Conservation (phyloP, 2,329 filamentous ascomycete genomes). For the Orbilia ellipsospora region DNA sequence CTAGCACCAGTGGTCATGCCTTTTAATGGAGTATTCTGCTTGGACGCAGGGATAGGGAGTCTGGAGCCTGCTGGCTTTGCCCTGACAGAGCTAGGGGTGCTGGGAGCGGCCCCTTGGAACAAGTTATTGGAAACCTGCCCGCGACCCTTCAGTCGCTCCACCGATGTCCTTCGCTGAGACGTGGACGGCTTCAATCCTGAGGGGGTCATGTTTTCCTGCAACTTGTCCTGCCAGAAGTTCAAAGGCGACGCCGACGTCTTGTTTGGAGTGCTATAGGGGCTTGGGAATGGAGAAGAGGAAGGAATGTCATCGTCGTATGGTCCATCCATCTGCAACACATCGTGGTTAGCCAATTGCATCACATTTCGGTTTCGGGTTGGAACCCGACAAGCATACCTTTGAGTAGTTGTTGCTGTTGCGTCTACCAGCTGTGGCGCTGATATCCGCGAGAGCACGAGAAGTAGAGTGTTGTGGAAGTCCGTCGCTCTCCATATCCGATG, state of each 20-base stretch:
- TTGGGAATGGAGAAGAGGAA: conserved; percentile 58
- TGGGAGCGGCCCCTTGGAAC: conserved; percentile 87
- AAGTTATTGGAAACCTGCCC: conserved; percentile 99
- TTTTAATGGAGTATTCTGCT: conserved; percentile 69
- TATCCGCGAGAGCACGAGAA: conserved; percentile 84
- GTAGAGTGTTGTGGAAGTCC: conserved; percentile 70
- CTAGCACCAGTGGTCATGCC: conserved; percentile 67
- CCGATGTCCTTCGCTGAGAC: conserved; percentile 85
- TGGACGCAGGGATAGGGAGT: conserved; percentile 65
- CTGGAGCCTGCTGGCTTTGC: conserved; percentile 84
- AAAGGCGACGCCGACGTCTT: conserved; percentile 73
- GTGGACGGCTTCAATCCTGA: conserved; percentile 63
- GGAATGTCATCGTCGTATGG: conserved; percentile 57
- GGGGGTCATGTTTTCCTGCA: conserved; percentile 77
- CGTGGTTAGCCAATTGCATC: conserved; percentile 1
- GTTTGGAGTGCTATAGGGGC: conserved; percentile 55
- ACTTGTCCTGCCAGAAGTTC: conserved; percentile 87
- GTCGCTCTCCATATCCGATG: conserved; percentile 68
- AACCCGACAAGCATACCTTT: conserved; percentile 68
- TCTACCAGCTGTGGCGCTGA: conserved; percentile 84
- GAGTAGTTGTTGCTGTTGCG: conserved; percentile 88
- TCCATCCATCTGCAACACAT: conserved; percentile 31
- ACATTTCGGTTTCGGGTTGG: background rate
- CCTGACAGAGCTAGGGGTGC: conserved; percentile 67
- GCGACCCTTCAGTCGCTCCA: conserved; percentile 93